Conservation (phyloP, 129 eudicot genomes). For the Saposhnikovia divaricata region DNA sequence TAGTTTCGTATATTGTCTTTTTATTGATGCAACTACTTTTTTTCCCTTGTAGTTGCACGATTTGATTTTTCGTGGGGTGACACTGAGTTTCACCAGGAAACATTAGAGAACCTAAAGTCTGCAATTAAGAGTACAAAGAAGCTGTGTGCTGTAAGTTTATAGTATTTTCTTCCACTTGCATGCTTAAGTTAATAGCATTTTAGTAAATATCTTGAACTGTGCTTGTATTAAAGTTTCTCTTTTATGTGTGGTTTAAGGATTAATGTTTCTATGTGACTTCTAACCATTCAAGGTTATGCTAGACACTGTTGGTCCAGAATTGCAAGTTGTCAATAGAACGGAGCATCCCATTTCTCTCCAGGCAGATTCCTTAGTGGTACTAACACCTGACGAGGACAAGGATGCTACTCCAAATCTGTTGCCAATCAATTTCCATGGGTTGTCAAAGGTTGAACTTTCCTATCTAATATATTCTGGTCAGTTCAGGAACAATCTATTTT, state of each 20-base stretch:
- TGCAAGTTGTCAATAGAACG: constrained; percentile 71
- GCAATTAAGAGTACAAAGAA: constrained; percentile 73
- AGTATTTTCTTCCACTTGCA: neutral
- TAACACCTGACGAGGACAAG: constrained; percentile 75
- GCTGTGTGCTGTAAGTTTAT: constrained; percentile 72
- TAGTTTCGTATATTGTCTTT: too few relatives aligned
- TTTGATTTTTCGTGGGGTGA: constrained; percentile 94
- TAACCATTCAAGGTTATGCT: constrained; percentile 61
- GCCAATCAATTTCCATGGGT: constrained; percentile 67
- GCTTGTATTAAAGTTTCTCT: neutral
- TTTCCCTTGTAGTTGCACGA: constrained; percentile 55
- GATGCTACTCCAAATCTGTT: constrained; percentile 61
- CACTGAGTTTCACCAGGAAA: constrained; percentile 74
- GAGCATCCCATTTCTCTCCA: constrained; percentile 60
- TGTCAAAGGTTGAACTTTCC: constrained; percentile 51
- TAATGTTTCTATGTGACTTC: constrained; percentile 1
- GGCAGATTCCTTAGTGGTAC: constrained; percentile 46
- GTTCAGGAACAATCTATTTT: neutral
- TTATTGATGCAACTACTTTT: neutral
- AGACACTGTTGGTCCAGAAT: constrained; percentile 85
- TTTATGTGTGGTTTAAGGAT: neutral
- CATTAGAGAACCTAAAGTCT: constrained; percentile 53
- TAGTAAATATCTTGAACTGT: too few relatives aligned
- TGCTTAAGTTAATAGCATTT: neutral
- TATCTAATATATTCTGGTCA: neutral